A percentile compares a stretch with the other conserved stretches of the same genome.
These are phyloP conservation scores for Fusarium illudens DNA, from an alignment of 2,329 filamentous ascomycete species.

Conservation along the genomic window DNA sequence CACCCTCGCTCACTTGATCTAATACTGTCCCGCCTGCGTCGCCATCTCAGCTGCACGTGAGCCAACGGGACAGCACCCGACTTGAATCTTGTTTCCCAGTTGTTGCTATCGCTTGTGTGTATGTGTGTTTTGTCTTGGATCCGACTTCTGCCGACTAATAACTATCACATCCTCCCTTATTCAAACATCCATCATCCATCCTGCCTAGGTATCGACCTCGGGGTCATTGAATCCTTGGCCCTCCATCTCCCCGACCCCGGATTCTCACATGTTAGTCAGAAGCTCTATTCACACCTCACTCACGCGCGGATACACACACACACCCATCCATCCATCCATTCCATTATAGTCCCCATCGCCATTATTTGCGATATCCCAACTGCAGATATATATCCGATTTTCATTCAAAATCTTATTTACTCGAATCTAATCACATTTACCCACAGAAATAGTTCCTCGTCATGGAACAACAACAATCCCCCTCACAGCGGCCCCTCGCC, in stretches of 20 bases:
- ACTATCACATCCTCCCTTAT: background rate
- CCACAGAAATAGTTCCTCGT: background rate
- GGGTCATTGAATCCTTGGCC: background rate
- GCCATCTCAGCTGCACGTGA: conserved; percentile 32
- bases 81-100: background rate
- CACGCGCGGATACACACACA: conserved; percentile 10
- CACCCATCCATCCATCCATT: conserved; percentile 3
- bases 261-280: conserved; percentile 39
- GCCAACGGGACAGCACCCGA: conserved; percentile 19
- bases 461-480: conserved; percentile 24
- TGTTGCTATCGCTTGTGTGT: conserved; percentile 3
- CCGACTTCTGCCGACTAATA: conserved; percentile 29
- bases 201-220: background rate
- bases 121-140: conserved; percentile 9
- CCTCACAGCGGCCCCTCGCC: conserved; percentile 36
- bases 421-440: background rate
- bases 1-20: conserved; percentile 26
- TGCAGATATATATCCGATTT: conserved; percentile 1
- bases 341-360: background rate
- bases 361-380: background rate
- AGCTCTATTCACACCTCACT: conserved; percentile 5
- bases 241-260: conserved; percentile 12
- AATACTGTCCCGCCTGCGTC: conserved; percentile 5
- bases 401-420: background rate
- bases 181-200: background rate